Conservation (phyloP, 768 basidiomycete genomes). For the Gymnopilus dilepis region DNA sequence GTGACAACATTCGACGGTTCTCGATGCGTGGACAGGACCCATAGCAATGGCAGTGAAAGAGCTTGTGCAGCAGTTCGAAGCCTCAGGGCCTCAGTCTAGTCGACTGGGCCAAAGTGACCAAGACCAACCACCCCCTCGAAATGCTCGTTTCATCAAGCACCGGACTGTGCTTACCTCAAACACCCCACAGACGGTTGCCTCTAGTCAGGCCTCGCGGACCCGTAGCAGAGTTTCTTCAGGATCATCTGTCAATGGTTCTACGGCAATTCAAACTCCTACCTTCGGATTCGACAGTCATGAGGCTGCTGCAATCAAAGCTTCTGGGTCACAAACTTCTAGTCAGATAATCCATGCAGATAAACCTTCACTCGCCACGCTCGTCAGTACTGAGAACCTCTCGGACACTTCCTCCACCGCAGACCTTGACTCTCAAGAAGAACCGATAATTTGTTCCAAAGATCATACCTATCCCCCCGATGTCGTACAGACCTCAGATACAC, state of each 20-base stretch:
- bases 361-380: not conserved
- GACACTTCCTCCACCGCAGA: not conserved
- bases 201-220: not conserved
- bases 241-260: not conserved
- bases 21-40: conserved; percentile 20
- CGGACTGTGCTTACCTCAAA: not conserved
- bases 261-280: not conserved
- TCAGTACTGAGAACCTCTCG: not conserved
- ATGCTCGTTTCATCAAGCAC: conserved; percentile 29
- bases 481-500: not conserved
- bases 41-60: conserved; percentile 40
- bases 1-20: not conserved
- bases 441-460: conserved; percentile 5
- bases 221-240: not conserved
- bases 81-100: conserved; percentile 5
- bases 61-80: conserved; percentile 38
- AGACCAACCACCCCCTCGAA: conserved; percentile 15
- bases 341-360: not conserved
- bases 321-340: not conserved
- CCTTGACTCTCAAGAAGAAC: not conserved
- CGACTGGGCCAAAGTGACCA: no score
- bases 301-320: not conserved
- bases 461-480: conserved; percentile 30
- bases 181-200: not conserved
- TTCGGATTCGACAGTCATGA: not conserved